Evolutionary conservation across 768 basidiomycete species (phyloP).

Genomic region (Lyophyllum atratum): DNA sequence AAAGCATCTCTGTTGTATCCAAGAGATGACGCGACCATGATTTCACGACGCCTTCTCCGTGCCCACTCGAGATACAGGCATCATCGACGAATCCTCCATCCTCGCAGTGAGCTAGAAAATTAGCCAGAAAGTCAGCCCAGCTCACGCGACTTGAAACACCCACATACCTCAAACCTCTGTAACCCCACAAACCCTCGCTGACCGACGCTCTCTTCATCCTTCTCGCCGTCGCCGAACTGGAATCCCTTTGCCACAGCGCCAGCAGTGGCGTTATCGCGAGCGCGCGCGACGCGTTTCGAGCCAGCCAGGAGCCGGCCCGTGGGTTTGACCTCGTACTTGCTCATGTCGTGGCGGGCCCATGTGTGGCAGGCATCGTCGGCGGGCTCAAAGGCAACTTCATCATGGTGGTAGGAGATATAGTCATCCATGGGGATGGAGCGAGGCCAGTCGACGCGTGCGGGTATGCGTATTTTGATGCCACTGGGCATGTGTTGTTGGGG

Average conservation of each 20-base stretch:
- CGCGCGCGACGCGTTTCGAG: slow-evolving; percentile 11
- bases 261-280: neutral
- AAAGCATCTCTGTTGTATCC: no score
- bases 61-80: no score
- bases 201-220: neutral
- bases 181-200: neutral
- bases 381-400: neutral
- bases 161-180: neutral
- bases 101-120: no score
- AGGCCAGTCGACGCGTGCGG: neutral
- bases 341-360: neutral
- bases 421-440: neutral
- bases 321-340: slow-evolving; percentile 1
- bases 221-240: neutral
- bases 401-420: neutral
- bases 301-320: slow-evolving; percentile 13
- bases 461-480: neutral
- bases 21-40: no score
- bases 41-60: no score
- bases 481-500: neutral
- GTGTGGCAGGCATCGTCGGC: no score
- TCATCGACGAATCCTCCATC: no score
- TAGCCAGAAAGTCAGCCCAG: no score
- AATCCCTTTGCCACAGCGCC: neutral
- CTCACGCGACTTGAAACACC: no score